Conservation (phyloP, 805 yeast species). For the Saccharomycopsis selenospora region DNA sequence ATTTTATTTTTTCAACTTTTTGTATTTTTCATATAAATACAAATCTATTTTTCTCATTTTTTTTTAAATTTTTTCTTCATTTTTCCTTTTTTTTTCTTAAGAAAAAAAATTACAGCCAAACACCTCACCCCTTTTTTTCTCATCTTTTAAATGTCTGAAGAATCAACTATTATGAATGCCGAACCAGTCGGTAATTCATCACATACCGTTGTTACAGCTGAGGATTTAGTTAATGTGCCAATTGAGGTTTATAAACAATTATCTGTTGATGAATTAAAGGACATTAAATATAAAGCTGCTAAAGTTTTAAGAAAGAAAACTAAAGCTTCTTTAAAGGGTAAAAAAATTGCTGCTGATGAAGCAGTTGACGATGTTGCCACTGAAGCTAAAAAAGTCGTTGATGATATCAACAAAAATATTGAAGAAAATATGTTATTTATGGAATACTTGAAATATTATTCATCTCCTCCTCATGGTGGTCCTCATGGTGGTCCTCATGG, state of each 20-base stretch:
- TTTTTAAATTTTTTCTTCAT: too few species aligned
- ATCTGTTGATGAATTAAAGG: constrained; percentile 13
- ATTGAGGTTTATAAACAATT: constrained; percentile 11
- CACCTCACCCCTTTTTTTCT: not conserved
- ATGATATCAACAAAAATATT: not conserved
- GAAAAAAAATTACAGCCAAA: too few species aligned
- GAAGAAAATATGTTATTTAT: not conserved
- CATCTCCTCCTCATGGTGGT: not conserved
- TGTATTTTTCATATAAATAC: not conserved
- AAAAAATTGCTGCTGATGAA: not conserved
- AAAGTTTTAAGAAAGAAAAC: constrained; percentile 19
- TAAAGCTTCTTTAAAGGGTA: constrained; percentile 5
- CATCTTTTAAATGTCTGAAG: constrained; percentile 2
- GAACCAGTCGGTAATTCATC: not conserved
- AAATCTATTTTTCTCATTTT: not conserved
- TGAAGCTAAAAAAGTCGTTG: constrained; percentile 1
- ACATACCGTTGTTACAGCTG: constrained; percentile 8
- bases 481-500: not conserved
- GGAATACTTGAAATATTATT: not conserved
- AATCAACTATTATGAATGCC: not conserved
- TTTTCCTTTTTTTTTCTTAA: too few species aligned
- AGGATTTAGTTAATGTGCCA: constrained; percentile 13
- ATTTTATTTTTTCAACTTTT: too few species aligned
- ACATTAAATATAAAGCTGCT: constrained; percentile 16
- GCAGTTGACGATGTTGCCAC: not conserved